These are phyloP conservation scores for Venturia aucupariae DNA, from an alignment of 2,329 filamentous ascomycete species.

Conservation along the genomic window DNA sequence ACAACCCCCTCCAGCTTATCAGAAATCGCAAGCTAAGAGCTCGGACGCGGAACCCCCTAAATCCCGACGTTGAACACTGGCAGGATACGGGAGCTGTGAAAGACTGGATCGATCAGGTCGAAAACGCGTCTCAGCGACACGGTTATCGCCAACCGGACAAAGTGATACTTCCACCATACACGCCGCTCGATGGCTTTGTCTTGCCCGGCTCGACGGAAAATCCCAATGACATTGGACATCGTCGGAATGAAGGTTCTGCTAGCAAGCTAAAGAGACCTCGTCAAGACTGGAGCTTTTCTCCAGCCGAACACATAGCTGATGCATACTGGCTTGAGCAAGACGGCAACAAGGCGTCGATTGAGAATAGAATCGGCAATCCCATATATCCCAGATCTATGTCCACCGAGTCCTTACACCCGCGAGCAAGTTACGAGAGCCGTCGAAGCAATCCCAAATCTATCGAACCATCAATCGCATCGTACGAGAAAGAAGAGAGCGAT, in stretches of 20 bases:
- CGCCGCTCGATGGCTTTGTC: neutral
- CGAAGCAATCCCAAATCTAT: conserved; percentile 9
- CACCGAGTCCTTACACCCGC: conserved; percentile 2
- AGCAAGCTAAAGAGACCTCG: conserved; percentile 61
- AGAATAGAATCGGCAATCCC: conserved; percentile 66
- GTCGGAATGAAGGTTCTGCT: conserved; percentile 32
- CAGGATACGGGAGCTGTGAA: conserved; percentile 61
- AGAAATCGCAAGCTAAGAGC: conserved; percentile 80
- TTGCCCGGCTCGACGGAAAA: neutral
- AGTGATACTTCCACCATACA: conserved; percentile 26
- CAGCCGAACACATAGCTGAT: conserved; percentile 82
- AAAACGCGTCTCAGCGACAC: conserved; percentile 33
- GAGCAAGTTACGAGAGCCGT: conserved; percentile 14
- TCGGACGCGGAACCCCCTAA: conserved; percentile 64
- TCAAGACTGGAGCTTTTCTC: conserved; percentile 76
- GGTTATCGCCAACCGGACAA: conserved; percentile 29
- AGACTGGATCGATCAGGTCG: conserved; percentile 67
- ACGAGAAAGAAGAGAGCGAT: conserved; percentile 21
- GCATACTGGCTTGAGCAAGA: conserved; percentile 81
- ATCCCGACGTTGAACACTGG: conserved; percentile 70
- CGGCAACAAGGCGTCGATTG: conserved; percentile 69
- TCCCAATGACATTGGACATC: conserved; percentile 19
- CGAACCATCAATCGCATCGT: conserved; percentile 1
- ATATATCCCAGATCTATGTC: conserved; percentile 39
- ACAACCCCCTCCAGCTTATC: conserved; percentile 89